phyloP scores from a whole-genome alignment of 352 stramenopile species.

The Phytophthora idaei region DNA sequence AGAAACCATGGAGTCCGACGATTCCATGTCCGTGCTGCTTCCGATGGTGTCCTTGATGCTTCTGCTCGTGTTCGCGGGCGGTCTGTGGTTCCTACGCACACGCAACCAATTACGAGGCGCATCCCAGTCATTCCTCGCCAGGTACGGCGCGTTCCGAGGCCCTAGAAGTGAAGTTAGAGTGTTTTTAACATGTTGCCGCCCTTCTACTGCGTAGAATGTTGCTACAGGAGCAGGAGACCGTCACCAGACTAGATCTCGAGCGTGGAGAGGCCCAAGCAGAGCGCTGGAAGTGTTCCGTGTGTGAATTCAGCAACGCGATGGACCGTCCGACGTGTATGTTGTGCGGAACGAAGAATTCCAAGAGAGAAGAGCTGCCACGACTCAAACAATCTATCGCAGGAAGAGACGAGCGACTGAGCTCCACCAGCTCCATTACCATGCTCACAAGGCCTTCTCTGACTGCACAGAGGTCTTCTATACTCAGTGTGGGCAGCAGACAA shows the following conservation, averaged over 20 bases:
- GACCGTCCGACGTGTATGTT: slow-evolving; percentile 68
- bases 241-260: slow-evolving; percentile 78
- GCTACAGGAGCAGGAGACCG: slow-evolving; percentile 56
- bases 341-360: slow-evolving; percentile 74
- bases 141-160: slow-evolving; percentile 29
- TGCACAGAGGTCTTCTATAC: slow-evolving; percentile 23
- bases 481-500: slow-evolving; percentile 21
- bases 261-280: slow-evolving; percentile 62
- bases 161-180: slow-evolving; percentile 4
- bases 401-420: slow-evolving; percentile 34
- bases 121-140: slow-evolving; percentile 52
- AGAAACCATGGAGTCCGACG: slow-evolving; percentile 32
- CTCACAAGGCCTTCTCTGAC: slow-evolving; percentile 29
- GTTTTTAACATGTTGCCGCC: slow-evolving; percentile 1
- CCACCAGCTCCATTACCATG: slow-evolving; percentile 34
- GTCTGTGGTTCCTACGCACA: slow-evolving; percentile 69
- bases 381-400: slow-evolving; percentile 41
- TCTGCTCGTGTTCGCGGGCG: slow-evolving; percentile 67
- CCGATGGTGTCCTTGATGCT: slow-evolving; percentile 72
- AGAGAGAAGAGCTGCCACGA: slow-evolving; percentile 29
- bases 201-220: slow-evolving; percentile 43
- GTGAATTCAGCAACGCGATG: slow-evolving; percentile 78
- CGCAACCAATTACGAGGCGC: slow-evolving; percentile 39
- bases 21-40: slow-evolving; percentile 72
- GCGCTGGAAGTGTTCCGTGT: slow-evolving; percentile 80